Base-by-base conservation (phyloP, 352 stramenopile species). In the Aphanomyces astaci region DNA sequence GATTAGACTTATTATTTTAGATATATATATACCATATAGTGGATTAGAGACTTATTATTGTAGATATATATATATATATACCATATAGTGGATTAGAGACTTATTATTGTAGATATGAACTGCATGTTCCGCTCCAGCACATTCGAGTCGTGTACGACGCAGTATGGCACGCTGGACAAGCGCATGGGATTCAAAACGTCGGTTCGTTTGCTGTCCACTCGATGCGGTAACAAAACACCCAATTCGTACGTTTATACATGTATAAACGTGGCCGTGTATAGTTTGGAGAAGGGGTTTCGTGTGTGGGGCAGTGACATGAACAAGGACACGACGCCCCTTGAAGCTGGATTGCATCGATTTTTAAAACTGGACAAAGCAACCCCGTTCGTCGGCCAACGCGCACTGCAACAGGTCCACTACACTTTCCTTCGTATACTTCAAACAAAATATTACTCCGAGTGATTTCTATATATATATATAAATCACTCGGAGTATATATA, bases 241-340 rank as follows among this genome's bases (percentile, higher is more conserved):
- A 55, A 55, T 10, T 55, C 17, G 22, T n/a, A 15, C 40, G 40
- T 1, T 49, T 49, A n/a, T 10, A 55, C 48, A n/a, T n/a, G n/a
- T n/a, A n/a, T n/a, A n/a, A n/a, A n/a, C n/a, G n/a, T n/a, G n/a
- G n/a, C n/a, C n/a, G n/a, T n/a, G n/a, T n/a, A n/a, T n/a, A 55
- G 48, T 17, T 32, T 68, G 4, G 62, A 68, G 39, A 68, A 68
- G 27, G 62, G 62, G 13, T 68, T 68, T 32, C 62, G 62, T 4
- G 62, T 68, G 13, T 68, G 62, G 62, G 62, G 62, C 28, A 13
- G 22, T 17, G 62, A 68, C 13, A 68, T 68, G 62, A 68, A 68
- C 40, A 68, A 59, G 17, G 62, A 68, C 33, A 68, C 62, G 13
- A 68, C 49, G 28, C 62, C 62, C 24, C 33, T 68, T 5, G 19